Conservation (phyloP, 2,329 filamentous ascomycete genomes). For the Talaromyces verruculosus region DNA sequence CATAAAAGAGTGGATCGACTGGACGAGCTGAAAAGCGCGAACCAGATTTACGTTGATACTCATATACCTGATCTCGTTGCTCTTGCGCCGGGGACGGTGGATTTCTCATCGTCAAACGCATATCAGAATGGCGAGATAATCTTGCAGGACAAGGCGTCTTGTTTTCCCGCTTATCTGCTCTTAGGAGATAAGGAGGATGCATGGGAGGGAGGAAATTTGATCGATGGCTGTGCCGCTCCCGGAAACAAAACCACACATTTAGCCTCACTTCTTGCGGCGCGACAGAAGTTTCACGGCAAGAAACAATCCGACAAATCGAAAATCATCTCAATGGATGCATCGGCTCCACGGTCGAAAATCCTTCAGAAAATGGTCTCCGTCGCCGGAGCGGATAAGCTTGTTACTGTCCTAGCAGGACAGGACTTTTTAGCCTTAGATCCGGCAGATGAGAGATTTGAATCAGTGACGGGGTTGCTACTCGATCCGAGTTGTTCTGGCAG, state of each 20-base stretch:
- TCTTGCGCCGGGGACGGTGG: conserved; percentile 63
- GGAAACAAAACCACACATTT: conserved; percentile 97
- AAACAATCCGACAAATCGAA: conserved; percentile 25
- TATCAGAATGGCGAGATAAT: conserved; percentile 79
- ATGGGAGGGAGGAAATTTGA: conserved; percentile 66
- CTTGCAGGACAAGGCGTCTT: conserved; percentile 94
- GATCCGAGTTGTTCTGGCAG: conserved; percentile 96
- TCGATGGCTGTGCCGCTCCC: conserved; percentile 93
- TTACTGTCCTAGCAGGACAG: conserved; percentile 71
- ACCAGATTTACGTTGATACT: conserved; percentile 67
- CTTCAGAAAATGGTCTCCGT: conserved; percentile 80
- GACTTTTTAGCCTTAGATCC: conserved; percentile 82
- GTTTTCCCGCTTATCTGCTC: conserved; percentile 88
- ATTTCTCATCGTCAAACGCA: conserved; percentile 70
- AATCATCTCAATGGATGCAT: conserved; percentile 55
- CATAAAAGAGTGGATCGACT: conserved; percentile 61
- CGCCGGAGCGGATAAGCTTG: conserved; percentile 65
- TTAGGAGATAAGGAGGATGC: conserved; percentile 57
- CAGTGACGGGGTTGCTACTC: conserved; percentile 79
- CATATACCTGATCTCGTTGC: conserved; percentile 84
- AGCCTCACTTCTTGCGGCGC: conserved; percentile 64
- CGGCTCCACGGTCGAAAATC: conserved; percentile 62
- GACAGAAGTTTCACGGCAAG: conserved; percentile 26
- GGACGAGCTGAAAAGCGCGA: conserved; percentile 53
- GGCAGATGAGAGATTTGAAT: conserved; percentile 56